Evolutionary conservation across 805 yeast species (phyloP).

Genomic region (Yarrowia yakushimensis): DNA sequence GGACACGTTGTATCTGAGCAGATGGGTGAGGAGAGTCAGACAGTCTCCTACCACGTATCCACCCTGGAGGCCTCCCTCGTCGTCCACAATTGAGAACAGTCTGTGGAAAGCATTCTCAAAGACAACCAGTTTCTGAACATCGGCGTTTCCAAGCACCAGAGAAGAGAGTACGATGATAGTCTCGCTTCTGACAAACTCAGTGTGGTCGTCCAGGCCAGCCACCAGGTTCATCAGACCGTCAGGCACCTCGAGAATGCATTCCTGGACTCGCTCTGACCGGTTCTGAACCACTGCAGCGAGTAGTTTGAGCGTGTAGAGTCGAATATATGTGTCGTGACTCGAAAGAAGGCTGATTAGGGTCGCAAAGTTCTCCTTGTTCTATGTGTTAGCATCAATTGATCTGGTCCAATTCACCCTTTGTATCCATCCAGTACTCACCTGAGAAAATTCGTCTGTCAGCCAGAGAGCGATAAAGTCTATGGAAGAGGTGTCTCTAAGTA

Average conservation of each 20-base stretch:
- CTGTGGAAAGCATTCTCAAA: constrained; percentile 89
- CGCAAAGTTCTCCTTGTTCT: constrained; percentile 44
- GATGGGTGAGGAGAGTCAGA: constrained; percentile 64
- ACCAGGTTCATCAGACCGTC: constrained; percentile 45
- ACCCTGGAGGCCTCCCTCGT: constrained; percentile 87
- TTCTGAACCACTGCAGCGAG: constrained; percentile 78
- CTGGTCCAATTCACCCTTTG: too few species aligned
- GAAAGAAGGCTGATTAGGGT: constrained; percentile 50
- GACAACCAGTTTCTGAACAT: constrained; percentile 88
- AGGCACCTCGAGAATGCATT: constrained; percentile 66
- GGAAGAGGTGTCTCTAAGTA: constrained; percentile 46
- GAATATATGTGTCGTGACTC: constrained; percentile 64
- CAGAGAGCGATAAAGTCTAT: constrained; percentile 87
- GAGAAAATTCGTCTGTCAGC: constrained; percentile 92
- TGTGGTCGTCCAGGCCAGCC: constrained; percentile 54
- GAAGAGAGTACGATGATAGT: constrained; percentile 79
- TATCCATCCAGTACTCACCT: constrained; percentile 36
- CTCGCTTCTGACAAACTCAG: constrained; percentile 84
- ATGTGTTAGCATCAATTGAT: background rate
- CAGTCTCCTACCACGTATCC: constrained; percentile 91
- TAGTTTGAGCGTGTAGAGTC: constrained; percentile 77
- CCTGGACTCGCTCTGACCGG: constrained; percentile 70
- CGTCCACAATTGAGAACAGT: constrained; percentile 71
- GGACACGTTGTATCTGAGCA: constrained; percentile 77
- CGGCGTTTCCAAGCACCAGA: constrained; percentile 73